phyloP scores from a whole-genome alignment of 2,329 filamentous ascomycete genomes.

The Ophiocordyceps camponoti-floridani region DNA sequence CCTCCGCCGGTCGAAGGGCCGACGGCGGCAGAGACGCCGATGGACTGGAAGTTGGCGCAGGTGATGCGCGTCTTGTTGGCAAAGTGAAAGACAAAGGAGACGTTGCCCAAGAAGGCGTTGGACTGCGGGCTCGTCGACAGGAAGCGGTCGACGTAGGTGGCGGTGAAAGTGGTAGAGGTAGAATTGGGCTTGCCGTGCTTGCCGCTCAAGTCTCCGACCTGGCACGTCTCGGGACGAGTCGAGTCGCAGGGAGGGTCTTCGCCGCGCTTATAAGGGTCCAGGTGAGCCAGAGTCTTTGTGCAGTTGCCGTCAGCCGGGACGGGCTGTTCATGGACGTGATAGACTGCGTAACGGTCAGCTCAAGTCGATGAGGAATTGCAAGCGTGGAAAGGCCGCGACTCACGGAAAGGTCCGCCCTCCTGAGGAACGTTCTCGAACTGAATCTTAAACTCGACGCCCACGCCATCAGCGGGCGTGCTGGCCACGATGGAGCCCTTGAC shows the following conservation, averaged over 20 bases:
- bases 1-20: not conserved
- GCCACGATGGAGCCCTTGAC: slow-evolving; percentile 21
- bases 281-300: slow-evolving; percentile 45
- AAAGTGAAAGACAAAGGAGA: slow-evolving; percentile 46
- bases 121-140: slow-evolving; percentile 32
- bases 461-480: slow-evolving; percentile 25
- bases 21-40: not conserved
- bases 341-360: slow-evolving; percentile 26
- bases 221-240: slow-evolving; percentile 41
- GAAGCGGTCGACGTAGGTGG: slow-evolving; percentile 37
- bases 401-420: slow-evolving; percentile 41
- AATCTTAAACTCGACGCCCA: slow-evolving; percentile 36
- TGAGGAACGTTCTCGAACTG: slow-evolving; percentile 40
- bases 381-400: slow-evolving; percentile 8
- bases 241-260: slow-evolving; percentile 43
- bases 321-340: slow-evolving; percentile 52
- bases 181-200: slow-evolving; percentile 39
- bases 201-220: slow-evolving; percentile 60
- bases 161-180: slow-evolving; percentile 30
- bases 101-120: slow-evolving; percentile 44
- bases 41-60: slow-evolving; percentile 39
- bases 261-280: slow-evolving; percentile 52
- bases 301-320: slow-evolving; percentile 55
- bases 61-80: slow-evolving; percentile 44
- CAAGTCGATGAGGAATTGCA: too few relatives aligned